A percentile compares a stretch with the other conserved stretches of the same genome.
phyloP scores from a whole-genome alignment of 768 basidiomycete genomes.

The Clathrus columnatus region DNA sequence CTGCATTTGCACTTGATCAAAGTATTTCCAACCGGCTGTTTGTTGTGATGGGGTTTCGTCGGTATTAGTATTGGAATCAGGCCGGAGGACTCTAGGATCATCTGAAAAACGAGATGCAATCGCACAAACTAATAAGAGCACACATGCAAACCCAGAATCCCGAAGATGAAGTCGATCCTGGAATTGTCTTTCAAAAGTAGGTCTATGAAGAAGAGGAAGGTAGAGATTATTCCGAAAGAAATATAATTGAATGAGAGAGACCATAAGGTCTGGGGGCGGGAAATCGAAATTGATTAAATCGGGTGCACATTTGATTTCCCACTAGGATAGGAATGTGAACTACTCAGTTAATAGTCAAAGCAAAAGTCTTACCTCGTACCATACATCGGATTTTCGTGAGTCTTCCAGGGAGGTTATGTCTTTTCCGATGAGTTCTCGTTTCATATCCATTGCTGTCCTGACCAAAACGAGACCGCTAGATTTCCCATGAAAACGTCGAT shows the following conservation, averaged over 20 bases:
- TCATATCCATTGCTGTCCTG: constrained; percentile 48
- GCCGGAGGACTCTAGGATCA: constrained; percentile 45
- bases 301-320: constrained; percentile 9
- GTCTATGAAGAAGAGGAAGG: constrained; percentile 64
- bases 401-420: constrained; percentile 17
- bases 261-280: constrained; percentile 35
- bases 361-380: constrained; percentile 16
- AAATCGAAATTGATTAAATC: constrained; percentile 17
- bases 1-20: constrained; percentile 50
- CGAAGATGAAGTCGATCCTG: constrained; percentile 39
- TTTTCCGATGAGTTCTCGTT: constrained; percentile 44
- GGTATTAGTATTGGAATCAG: constrained; percentile 23
- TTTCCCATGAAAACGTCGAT: constrained; percentile 44
- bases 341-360: constrained; percentile 14
- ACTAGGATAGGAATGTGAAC: constrained; percentile 6
- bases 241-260: constrained; percentile 49
- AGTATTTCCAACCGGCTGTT: constrained; percentile 53
- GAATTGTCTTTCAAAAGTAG: constrained; percentile 50
- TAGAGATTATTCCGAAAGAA: constrained; percentile 51
- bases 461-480: constrained; percentile 46
- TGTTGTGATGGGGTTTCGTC: constrained; percentile 20
- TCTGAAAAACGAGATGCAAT: constrained; percentile 49
- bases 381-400: constrained; percentile 12
- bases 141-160: constrained; percentile 45
- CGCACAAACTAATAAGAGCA: constrained; percentile 65